Base-by-base conservation (phyloP, 2,329 filamentous ascomycete species). In the Venturia nashicola region DNA sequence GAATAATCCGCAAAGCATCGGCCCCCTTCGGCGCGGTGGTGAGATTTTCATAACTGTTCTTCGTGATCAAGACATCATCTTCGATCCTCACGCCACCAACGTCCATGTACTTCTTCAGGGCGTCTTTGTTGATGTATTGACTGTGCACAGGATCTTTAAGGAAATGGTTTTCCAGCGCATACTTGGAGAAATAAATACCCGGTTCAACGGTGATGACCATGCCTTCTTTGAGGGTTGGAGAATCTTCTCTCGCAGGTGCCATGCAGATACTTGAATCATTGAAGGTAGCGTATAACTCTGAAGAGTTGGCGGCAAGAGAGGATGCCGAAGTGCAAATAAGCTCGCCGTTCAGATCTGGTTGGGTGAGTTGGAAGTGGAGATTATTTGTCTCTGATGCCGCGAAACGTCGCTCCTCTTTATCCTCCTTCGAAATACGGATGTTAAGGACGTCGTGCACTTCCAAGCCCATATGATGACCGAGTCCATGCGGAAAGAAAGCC, bases 391-490 rank as follows among this genome's bases (percentile, higher is more conserved):
- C 18, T n/a, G 14, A 16, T 14, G 42, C 60, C 20, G 32, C 11
- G 11, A 8, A 18, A 16, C 11, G 20, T 16, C 12, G 40, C 23
- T 46, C 44, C 11, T 46, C 20, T 46, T 40, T 20, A 32, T 51
- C 40, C n/a, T 55, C 40, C 6, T 14, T 32, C 43, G 27, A 34
- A 43, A 64, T 61, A 7, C 64, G 62, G 5, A 61, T 36, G 40
- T 44, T 66, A 2, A 68, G 65, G 3, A 76, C 72, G 68, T 97
- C 92, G 73, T 97, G 92, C 1, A 91, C 95, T 73, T 97, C 92
- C 82, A 97, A 87, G 67, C 92, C 92, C 11, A 97, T 79, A 73
- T 96, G 93, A 75, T 97, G 92, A 0, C 92, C 92, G 0, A 97
- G 78, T 0, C 92, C 92, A 73, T 97, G 92, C 0, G 92, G 92